Percentiles rank a stretch among this genome's conserved stretches.
These are phyloP conservation scores for Trichoderma koningiopsis DNA, from an alignment of 2,329 filamentous ascomycete species.

Conservation along the genomic window DNA sequence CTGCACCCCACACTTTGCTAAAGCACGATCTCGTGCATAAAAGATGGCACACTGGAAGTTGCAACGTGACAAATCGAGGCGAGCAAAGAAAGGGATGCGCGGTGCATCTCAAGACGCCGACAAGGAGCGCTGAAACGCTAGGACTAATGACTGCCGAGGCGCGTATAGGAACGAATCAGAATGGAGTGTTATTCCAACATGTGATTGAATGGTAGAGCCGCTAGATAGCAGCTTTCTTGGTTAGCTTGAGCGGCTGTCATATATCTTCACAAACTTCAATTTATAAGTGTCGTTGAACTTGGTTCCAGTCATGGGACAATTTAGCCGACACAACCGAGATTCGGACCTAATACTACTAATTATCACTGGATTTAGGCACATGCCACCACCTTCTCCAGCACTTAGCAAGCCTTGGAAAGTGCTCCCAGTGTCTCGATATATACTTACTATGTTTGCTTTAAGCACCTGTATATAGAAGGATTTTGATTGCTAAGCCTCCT, in stretches of 20 bases:
- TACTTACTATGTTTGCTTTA: too few relatives aligned
- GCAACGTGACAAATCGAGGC: slow-evolving; percentile 9
- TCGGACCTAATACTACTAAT: not conserved
- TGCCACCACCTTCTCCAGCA: not conserved
- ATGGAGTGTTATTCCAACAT: not conserved
- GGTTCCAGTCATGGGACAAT: not conserved
- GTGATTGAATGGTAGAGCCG: not conserved
- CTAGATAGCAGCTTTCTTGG: not conserved
- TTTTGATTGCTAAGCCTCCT: not conserved
- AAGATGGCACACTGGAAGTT: slow-evolving; percentile 8
- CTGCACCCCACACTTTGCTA: slow-evolving; percentile 20
- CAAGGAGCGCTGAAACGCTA: not conserved
- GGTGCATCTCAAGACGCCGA: not conserved
- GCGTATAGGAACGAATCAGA: not conserved
- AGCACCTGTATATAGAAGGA: not conserved
- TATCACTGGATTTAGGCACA: not conserved
- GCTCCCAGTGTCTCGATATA: not conserved
- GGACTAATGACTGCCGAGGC: not conserved
- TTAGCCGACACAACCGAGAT: not conserved
- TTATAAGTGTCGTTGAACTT: not conserved
- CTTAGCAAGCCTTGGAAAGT: not conserved
- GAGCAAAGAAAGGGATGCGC: not conserved
- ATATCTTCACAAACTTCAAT: not conserved
- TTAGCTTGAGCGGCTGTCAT: not conserved
- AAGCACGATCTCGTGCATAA: slow-evolving; percentile 1